These are phyloP conservation scores for Coemansia sp. DNA, from an alignment of 192 early-diverging fungal genomes.

Conservation along the genomic window DNA sequence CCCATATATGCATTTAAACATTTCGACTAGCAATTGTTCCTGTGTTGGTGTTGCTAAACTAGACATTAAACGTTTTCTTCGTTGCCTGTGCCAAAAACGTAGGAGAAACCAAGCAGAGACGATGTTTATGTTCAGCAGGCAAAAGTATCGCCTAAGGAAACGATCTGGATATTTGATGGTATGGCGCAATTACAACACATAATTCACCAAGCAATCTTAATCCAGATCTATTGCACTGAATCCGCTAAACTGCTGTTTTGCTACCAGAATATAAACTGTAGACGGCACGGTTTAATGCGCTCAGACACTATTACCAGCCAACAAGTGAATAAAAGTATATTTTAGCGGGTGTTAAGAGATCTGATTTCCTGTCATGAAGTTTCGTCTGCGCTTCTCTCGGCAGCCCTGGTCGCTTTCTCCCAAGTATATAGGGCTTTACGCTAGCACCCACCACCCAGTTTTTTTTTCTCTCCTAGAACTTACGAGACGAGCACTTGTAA, in stretches of 20 bases:
- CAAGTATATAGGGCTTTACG: no score
- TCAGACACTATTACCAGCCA: not conserved
- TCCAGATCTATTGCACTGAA: not conserved
- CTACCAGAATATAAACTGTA: not conserved
- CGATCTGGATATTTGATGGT: slow-evolving; percentile 55
- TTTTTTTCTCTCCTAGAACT: no score
- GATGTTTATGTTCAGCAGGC: slow-evolving; percentile 42
- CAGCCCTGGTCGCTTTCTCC: no score
- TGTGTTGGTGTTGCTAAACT: not conserved
- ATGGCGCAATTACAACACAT: not conserved
- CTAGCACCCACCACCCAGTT: no score
- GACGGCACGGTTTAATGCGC: not conserved
- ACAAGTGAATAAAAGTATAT: no score
- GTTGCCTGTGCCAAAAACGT: not conserved
- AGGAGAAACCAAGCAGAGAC: slow-evolving; percentile 31
- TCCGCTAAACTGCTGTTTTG: no score
- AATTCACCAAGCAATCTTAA: no score
- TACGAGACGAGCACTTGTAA: no score
- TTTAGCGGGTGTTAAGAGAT: no score
- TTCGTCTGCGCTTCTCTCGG: no score
- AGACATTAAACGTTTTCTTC: not conserved
- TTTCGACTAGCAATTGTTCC: no score
- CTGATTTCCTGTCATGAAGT: no score
- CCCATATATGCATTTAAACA: not conserved
- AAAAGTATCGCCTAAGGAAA: slow-evolving; percentile 45